Base-by-base conservation (phyloP, 2,329 filamentous ascomycete genomes). In the Paracorniculantispora psalliotae region DNA sequence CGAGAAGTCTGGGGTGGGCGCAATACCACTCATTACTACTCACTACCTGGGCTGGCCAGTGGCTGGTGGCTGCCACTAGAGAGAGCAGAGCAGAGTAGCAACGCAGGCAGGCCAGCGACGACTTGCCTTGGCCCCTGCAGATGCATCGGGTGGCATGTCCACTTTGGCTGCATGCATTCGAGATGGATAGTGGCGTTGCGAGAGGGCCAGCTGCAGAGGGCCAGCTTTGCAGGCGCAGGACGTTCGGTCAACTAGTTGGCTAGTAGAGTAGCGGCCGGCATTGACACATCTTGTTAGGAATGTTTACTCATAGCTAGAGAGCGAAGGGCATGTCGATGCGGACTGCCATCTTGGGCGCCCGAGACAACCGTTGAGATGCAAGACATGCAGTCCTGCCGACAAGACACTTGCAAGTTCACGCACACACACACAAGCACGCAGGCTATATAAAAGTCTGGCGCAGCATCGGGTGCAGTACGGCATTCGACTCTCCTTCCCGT, bases 181-280 rank as follows among this genome's bases (percentile, higher is more conserved):
- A 57, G 53, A 57, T 57, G 53, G 43, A 46, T 28, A 44, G 53
- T 57, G 53, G 53, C 53, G 53, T 57, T 25, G 51, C n/a, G 8
- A 17, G 26, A 28, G n/a, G 51, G 25, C 51, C 19, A 21, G 26
- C 25, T 44, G 39, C 37, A 43, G 43, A 17, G 15, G 25, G 23
- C 41, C 41, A 37, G 15, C 30, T 55, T 41, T n/a, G n/a, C n/a
- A n/a, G n/a, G n/a, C n/a, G n/a, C n/a, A n/a, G n/a, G n/a, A n/a
- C n/a, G n/a, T n/a, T n/a, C n/a, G 26, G 51, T 25, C 37, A 54
- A 35, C 37, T 15, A 54, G 51, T 30, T 21, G 35, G 35, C 25
- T 53, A 53, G 23, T 43, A 12, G 19, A 28, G 10, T 13, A 53
- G 50, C 41, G 50, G 30, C n/a, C n/a, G n/a, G n/a, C n/a, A 12